These are phyloP conservation scores for Hericium erinaceus DNA, from an alignment of 768 basidiomycete species.

Conservation along the genomic window DNA sequence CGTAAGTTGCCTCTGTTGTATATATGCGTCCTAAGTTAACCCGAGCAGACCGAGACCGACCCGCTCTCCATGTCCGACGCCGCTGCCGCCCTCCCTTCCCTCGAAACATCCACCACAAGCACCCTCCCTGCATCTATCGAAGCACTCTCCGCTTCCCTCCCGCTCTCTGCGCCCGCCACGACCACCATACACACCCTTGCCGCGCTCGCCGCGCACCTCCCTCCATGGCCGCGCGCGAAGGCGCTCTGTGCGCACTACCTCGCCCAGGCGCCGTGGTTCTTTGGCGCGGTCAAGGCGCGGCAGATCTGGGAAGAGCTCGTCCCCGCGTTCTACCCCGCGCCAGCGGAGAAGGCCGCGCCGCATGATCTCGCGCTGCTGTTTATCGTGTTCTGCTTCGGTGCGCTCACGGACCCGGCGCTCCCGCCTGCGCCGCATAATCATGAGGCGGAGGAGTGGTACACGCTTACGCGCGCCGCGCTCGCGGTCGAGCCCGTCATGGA, in stretches of 20 bases:
- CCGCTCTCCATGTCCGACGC: background rate
- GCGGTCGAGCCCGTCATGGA: slow-evolving; percentile 62
- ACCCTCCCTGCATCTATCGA: slow-evolving; percentile 1
- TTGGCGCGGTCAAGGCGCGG: slow-evolving; percentile 54
- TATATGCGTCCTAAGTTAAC: background rate
- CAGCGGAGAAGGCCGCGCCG: background rate
- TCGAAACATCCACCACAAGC: background rate
- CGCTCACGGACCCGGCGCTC: slow-evolving; percentile 2
- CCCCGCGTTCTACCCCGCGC: slow-evolving; percentile 45
- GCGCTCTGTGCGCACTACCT: slow-evolving; percentile 61
- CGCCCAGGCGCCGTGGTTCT: slow-evolving; percentile 76
- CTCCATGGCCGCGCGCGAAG: slow-evolving; percentile 47
- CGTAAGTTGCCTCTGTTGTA: slow-evolving; percentile 1
- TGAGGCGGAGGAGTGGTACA: slow-evolving; percentile 42
- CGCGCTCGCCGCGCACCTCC: slow-evolving; percentile 37
- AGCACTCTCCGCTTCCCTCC: slow-evolving; percentile 6
- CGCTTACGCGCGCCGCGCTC: slow-evolving; percentile 55
- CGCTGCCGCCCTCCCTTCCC: background rate
- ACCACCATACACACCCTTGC: slow-evolving; percentile 1
- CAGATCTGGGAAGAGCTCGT: slow-evolving; percentile 59
- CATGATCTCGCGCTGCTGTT: slow-evolving; percentile 6
- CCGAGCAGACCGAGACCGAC: slow-evolving; percentile 4
- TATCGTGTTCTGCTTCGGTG: slow-evolving; percentile 5
- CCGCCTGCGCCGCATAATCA: slow-evolving; percentile 39
- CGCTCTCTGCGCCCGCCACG: background rate